These are phyloP conservation scores for Hymenotorrendiella dingleyae DNA, from an alignment of 2,329 filamentous ascomycete genomes.

Conservation along the genomic window DNA sequence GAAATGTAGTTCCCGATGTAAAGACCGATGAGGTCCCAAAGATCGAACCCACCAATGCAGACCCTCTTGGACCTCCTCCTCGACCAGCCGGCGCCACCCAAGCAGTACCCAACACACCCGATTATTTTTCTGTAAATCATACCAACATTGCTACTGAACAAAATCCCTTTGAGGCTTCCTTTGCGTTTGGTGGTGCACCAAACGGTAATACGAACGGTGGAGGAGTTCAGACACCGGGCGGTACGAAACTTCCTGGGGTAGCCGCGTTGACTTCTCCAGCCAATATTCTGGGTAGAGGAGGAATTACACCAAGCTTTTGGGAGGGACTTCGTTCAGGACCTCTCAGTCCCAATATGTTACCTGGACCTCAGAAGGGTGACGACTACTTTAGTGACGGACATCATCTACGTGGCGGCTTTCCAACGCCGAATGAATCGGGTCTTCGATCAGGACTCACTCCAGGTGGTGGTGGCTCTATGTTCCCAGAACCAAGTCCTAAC, in stretches of 20 bases:
- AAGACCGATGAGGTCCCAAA: slow-evolving; percentile 39
- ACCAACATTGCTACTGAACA: slow-evolving; percentile 67
- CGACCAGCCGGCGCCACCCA: slow-evolving; percentile 45
- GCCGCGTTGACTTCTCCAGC: slow-evolving; percentile 88
- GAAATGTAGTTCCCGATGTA: slow-evolving; percentile 34
- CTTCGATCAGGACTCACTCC: slow-evolving; percentile 87
- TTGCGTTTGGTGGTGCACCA: slow-evolving; percentile 52
- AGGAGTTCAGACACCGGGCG: slow-evolving; percentile 70
- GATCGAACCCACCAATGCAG: slow-evolving; percentile 49
- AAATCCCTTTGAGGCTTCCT: slow-evolving; percentile 96
- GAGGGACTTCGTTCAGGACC: slow-evolving; percentile 82
- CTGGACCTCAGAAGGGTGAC: slow-evolving; percentile 61
- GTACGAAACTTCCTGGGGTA: slow-evolving; percentile 78
- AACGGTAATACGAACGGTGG: slow-evolving; percentile 19
- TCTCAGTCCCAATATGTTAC: slow-evolving; percentile 94
- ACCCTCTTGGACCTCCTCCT: slow-evolving; percentile 66
- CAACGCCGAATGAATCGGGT: slow-evolving; percentile 94
- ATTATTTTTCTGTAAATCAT: slow-evolving; percentile 62
- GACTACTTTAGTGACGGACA: slow-evolving; percentile 86
- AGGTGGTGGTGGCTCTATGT: slow-evolving; percentile 94
- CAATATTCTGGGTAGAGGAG: slow-evolving; percentile 68
- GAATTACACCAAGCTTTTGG: slow-evolving; percentile 73
- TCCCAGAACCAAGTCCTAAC: slow-evolving; percentile 84
- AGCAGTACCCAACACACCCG: slow-evolving; percentile 50
- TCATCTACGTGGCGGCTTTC: slow-evolving; percentile 75